These are phyloP conservation scores for Apiospora phragmitis DNA, from an alignment of 2,329 filamentous ascomycete species.

Conservation along the genomic window DNA sequence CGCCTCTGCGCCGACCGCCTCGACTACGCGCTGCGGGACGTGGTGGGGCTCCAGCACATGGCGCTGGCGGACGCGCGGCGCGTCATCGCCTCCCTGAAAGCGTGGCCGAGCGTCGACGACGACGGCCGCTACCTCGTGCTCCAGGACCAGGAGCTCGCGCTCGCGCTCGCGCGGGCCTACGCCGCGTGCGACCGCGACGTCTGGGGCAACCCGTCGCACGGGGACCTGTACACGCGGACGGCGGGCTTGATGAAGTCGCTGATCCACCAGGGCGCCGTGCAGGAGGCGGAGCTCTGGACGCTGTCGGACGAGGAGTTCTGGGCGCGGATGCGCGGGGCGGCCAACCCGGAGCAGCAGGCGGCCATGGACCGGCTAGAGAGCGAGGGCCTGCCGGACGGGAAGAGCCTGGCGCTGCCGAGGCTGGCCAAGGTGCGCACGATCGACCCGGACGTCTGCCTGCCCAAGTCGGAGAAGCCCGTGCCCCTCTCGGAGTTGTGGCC, in stretches of 20 bases:
- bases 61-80: slow-evolving; percentile 28
- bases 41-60: slow-evolving; percentile 33
- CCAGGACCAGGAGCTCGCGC: slow-evolving; percentile 27
- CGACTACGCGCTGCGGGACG: slow-evolving; percentile 39
- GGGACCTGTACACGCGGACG: slow-evolving; percentile 34
- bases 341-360: slow-evolving; percentile 18
- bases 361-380: slow-evolving; percentile 24
- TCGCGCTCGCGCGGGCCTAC: slow-evolving; percentile 34
- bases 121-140: slow-evolving; percentile 33
- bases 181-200: slow-evolving; percentile 34
- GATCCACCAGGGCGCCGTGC: slow-evolving; percentile 23
- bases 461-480: slow-evolving; percentile 11
- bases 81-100: slow-evolving; percentile 28
- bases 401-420: slow-evolving; percentile 26
- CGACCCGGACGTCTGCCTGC: slow-evolving; percentile 31
- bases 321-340: slow-evolving; percentile 28
- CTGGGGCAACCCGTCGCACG: slow-evolving; percentile 38
- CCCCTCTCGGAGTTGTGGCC: slow-evolving; percentile 23
- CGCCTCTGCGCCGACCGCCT: slow-evolving; percentile 41
- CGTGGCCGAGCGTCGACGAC: slow-evolving; percentile 28
- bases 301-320: slow-evolving; percentile 38
- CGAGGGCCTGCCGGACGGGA: slow-evolving; percentile 24
- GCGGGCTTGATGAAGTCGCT: slow-evolving; percentile 32
- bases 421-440: slow-evolving; percentile 33
- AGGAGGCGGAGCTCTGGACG: slow-evolving; percentile 33